phyloP scores from a whole-genome alignment of 2,329 filamentous ascomycete genomes.

The Aspergillus quadricinctus region DNA sequence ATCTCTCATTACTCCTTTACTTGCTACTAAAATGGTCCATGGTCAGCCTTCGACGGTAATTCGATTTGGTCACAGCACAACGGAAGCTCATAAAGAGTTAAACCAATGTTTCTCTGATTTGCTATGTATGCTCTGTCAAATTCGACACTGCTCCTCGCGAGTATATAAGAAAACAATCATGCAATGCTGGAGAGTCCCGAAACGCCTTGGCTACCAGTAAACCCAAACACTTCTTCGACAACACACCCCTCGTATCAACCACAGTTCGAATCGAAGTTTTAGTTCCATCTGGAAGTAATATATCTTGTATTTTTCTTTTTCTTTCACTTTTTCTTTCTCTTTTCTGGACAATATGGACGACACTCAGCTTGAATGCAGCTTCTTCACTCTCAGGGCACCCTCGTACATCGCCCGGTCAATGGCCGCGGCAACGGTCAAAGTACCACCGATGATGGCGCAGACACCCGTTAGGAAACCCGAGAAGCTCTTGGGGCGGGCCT shows the following conservation, averaged over 20 bases:
- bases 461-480: constrained; percentile 88
- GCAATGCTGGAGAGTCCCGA: background rate
- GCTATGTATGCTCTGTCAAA: background rate
- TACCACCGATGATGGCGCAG: constrained; percentile 91
- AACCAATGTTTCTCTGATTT: background rate
- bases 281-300: background rate
- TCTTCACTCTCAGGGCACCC: constrained; percentile 77
- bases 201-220: constrained; percentile 4
- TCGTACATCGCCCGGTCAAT: constrained; percentile 90
- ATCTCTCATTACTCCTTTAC: background rate
- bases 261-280: background rate
- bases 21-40: background rate
- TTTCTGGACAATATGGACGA: background rate
- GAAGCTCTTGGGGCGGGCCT: constrained; percentile 84
- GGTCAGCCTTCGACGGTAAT: too few relatives aligned
- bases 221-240: background rate
- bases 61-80: background rate
- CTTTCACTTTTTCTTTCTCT: background rate
- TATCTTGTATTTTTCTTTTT: background rate
- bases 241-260: background rate
- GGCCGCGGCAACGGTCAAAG: constrained; percentile 89
- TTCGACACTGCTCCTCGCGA: background rate
- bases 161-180: background rate
- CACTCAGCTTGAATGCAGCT: constrained; percentile 64
- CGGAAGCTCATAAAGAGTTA: background rate